These are phyloP conservation scores for Leccinellum rugosiceps DNA, from an alignment of 768 basidiomycete species.

Conservation along the genomic window DNA sequence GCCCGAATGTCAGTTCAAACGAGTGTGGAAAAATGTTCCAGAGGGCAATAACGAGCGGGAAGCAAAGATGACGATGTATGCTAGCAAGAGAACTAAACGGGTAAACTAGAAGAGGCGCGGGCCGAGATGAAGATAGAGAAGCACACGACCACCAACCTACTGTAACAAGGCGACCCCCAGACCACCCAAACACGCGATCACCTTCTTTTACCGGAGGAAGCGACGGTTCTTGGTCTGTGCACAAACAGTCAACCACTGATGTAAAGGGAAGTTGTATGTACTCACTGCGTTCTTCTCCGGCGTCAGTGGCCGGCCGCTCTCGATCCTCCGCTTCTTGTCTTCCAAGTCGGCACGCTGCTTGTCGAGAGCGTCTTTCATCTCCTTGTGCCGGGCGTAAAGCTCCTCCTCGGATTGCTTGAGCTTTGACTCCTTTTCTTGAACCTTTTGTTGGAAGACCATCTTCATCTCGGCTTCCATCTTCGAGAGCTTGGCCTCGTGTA, in stretches of 20 bases:
- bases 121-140: constrained; percentile 24
- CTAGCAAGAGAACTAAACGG: constrained; percentile 38
- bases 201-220: constrained; percentile 32
- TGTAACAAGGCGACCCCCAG: constrained; percentile 28
- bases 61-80: constrained; percentile 39
- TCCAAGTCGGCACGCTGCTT: constrained; percentile 94
- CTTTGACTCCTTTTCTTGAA: constrained; percentile 98
- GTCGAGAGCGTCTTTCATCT: constrained; percentile 99
- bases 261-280: constrained; percentile 15
- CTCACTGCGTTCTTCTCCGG: constrained; percentile 89
- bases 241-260: constrained; percentile 9
- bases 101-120: constrained; percentile 36
- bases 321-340: constrained; percentile 96
- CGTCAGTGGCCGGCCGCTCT: constrained; percentile 90
- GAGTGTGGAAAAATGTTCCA: constrained; percentile 55
- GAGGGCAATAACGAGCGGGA: constrained; percentile 28
- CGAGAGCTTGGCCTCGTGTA: constrained; percentile 95
- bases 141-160: constrained; percentile 27
- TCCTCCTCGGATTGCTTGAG: constrained; percentile 99
- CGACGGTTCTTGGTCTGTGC: constrained; percentile 35
- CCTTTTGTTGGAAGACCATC: constrained; percentile 99
- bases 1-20: constrained; percentile 55
- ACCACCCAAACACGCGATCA: constrained; percentile 9
- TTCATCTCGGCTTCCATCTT: constrained; percentile 99
- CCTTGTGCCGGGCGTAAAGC: constrained; percentile 95